A percentile compares a stretch with the other conserved stretches of the same genome.
phyloP scores from a whole-genome alignment of 1,284 basidiomycete species.

The Takashimella koratensis region DNA sequence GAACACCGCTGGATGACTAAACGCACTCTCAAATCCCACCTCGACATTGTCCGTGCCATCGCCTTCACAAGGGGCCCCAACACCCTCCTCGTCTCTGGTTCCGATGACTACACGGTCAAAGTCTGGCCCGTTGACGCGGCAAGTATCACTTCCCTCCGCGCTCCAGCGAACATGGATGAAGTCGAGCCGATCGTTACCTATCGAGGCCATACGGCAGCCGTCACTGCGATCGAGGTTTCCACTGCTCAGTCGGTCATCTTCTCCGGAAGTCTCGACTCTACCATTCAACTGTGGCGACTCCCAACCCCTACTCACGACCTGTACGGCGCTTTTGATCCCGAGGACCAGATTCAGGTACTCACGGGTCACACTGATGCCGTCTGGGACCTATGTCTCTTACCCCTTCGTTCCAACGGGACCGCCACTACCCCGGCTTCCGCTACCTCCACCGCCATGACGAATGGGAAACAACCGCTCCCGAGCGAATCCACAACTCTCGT shows the following conservation, averaged over 20 bases:
- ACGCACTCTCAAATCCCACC: slow-evolving; percentile 77
- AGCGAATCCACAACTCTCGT: slow-evolving; percentile 41
- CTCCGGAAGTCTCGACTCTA: slow-evolving; percentile 85
- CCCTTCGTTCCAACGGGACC: slow-evolving; percentile 11
- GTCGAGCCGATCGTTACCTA: slow-evolving; percentile 86
- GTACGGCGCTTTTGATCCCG: slow-evolving; percentile 83
- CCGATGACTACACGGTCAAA: slow-evolving; percentile 94
- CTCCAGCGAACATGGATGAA: slow-evolving; percentile 55
- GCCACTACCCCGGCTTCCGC: not conserved
- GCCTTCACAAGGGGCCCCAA: slow-evolving; percentile 76
- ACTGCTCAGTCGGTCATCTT: slow-evolving; percentile 72
- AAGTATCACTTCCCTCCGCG: slow-evolving; percentile 18
- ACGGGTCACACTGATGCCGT: slow-evolving; percentile 91
- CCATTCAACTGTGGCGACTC: slow-evolving; percentile 85
- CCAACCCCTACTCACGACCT: slow-evolving; percentile 65
- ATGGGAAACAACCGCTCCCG: slow-evolving; percentile 51
- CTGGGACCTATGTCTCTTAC: slow-evolving; percentile 75
- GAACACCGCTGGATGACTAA: slow-evolving; percentile 76
- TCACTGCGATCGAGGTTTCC: slow-evolving; percentile 84
- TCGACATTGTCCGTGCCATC: slow-evolving; percentile 86
- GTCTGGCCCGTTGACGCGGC: slow-evolving; percentile 61
- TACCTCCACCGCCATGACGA: no score
- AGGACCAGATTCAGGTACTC: slow-evolving; percentile 69
- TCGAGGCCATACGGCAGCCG: slow-evolving; percentile 87
- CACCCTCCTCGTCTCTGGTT: slow-evolving; percentile 79